Conservation (phyloP, 768 basidiomycete species). For the Hygrocybe coccinea region DNA sequence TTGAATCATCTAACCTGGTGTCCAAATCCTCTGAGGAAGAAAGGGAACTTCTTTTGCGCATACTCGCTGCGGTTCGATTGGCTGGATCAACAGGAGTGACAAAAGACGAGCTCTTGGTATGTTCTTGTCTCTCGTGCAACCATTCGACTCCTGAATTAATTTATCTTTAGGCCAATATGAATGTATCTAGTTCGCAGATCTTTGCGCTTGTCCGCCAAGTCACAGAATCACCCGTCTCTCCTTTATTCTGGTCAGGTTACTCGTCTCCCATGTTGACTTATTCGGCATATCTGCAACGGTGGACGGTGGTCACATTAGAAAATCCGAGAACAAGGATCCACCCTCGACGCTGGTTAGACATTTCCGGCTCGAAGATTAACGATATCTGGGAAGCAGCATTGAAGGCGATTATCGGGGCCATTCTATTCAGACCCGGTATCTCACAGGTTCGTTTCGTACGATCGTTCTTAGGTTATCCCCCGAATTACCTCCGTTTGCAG, state of each 20-base stretch:
- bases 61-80: constrained; percentile 35
- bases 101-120: constrained; percentile 36
- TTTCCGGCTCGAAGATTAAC: constrained; percentile 53
- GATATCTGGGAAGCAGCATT: constrained; percentile 72
- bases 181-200: constrained; percentile 20
- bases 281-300: constrained; percentile 44
- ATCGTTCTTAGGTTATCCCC: background rate
- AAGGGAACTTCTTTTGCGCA: constrained; percentile 25
- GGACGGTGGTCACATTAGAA: constrained; percentile 54
- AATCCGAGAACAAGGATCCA: constrained; percentile 43
- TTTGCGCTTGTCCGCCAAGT: constrained; percentile 38
- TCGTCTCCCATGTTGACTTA: constrained; percentile 50
- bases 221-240: constrained; percentile 45
- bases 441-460: constrained; percentile 51
- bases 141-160: background rate
- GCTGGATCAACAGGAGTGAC: constrained; percentile 38
- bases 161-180: constrained; percentile 13
- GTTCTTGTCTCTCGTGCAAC: constrained; percentile 10
- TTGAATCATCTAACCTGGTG: constrained; percentile 33
- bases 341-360: constrained; percentile 76
- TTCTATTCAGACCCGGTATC: constrained; percentile 70
- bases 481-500: constrained; percentile 31
- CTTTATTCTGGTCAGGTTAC: constrained; percentile 69
- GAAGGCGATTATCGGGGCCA: constrained; percentile 58
- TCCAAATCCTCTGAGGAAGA: constrained; percentile 27